A percentile compares a stretch with the other conserved stretches of the same genome.
These are phyloP conservation scores for Raffaelea albimanens DNA, from an alignment of 2,329 filamentous ascomycete species.

Conservation along the genomic window DNA sequence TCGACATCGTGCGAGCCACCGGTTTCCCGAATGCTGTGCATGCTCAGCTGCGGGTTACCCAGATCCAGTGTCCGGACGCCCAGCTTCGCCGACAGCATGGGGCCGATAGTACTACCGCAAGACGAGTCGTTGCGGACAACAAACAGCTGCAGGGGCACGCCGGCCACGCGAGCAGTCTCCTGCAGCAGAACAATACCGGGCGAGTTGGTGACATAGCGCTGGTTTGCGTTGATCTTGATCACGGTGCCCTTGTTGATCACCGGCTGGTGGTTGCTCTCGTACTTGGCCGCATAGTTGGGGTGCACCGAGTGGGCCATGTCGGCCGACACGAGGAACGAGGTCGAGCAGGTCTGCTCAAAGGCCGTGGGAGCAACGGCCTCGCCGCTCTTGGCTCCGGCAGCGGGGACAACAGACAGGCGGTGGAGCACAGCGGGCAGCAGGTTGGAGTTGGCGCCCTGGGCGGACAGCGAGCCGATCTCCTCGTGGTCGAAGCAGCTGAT, in stretches of 20 bases:
- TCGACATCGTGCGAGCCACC: conserved; percentile 81
- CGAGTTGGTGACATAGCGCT: conserved; percentile 91
- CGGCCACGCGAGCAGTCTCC: conserved; percentile 65
- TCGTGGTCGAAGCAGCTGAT: conserved; percentile 96
- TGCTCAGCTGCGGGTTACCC: conserved; percentile 87
- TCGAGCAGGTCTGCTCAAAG: conserved; percentile 85
- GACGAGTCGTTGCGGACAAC: conserved; percentile 92
- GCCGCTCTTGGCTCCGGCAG: conserved; percentile 30
- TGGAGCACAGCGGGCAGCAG: conserved; percentile 79
- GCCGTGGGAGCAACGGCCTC: conserved; percentile 64
- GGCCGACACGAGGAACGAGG: conserved; percentile 88
- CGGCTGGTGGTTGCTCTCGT: conserved; percentile 82
- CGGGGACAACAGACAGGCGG: conserved; percentile 72
- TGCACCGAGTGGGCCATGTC: conserved; percentile 98
- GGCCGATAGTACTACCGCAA: conserved; percentile 93
- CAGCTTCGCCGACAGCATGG: conserved; percentile 83
- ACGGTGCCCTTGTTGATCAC: conserved; percentile 95
- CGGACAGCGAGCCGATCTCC: conserved; percentile 86
- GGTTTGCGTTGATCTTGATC: conserved; percentile 97
- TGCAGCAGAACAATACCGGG: conserved; percentile 89
- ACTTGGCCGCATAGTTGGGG: conserved; percentile 88
- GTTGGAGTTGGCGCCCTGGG: conserved; percentile 90
- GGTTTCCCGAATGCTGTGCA: conserved; percentile 95
- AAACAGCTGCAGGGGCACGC: conserved; percentile 87
- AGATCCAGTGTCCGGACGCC: conserved; percentile 85